phyloP scores from a whole-genome alignment of 768 basidiomycete species.

The Termitomyces sp. region DNA sequence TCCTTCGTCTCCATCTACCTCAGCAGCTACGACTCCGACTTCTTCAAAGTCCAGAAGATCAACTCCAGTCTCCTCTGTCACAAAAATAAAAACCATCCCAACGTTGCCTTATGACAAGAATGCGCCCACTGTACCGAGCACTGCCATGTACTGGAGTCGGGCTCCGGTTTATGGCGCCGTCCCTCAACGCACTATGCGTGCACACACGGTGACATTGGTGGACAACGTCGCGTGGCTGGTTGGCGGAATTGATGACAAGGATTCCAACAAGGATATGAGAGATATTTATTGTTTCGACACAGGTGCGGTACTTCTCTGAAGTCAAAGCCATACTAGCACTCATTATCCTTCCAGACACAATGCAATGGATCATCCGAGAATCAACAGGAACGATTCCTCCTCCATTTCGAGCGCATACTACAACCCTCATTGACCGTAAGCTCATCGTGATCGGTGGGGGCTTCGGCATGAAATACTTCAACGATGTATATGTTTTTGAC shows the following conservation, averaged over 20 bases:
- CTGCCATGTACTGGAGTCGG: slow-evolving; percentile 80
- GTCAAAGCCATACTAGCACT: neutral
- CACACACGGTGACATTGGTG: slow-evolving; percentile 80
- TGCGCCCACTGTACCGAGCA: slow-evolving; percentile 56
- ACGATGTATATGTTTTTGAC: slow-evolving; percentile 78
- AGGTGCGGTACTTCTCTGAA: slow-evolving; percentile 34
- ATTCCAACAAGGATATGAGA: slow-evolving; percentile 64
- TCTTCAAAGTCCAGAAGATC: slow-evolving; percentile 19
- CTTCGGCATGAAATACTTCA: slow-evolving; percentile 75
- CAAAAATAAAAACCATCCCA: slow-evolving; percentile 42
- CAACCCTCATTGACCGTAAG: slow-evolving; percentile 75
- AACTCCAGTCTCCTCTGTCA: slow-evolving; percentile 16
- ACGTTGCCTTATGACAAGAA: slow-evolving; percentile 58
- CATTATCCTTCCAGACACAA: slow-evolving; percentile 53
- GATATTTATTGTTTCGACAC: slow-evolving; percentile 85
- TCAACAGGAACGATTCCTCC: slow-evolving; percentile 75
- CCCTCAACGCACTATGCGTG: slow-evolving; percentile 66
- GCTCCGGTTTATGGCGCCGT: slow-evolving; percentile 73
- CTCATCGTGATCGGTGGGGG: slow-evolving; percentile 88
- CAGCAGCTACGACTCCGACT: slow-evolving; percentile 1
- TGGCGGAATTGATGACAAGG: slow-evolving; percentile 83
- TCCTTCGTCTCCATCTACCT: slow-evolving; percentile 14
- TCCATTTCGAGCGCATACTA: slow-evolving; percentile 83
- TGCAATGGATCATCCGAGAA: slow-evolving; percentile 83
- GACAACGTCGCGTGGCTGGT: slow-evolving; percentile 83